phyloP scores from a whole-genome alignment of 495 filamentous ascomycete genomes.

The Copromyces sp. region DNA sequence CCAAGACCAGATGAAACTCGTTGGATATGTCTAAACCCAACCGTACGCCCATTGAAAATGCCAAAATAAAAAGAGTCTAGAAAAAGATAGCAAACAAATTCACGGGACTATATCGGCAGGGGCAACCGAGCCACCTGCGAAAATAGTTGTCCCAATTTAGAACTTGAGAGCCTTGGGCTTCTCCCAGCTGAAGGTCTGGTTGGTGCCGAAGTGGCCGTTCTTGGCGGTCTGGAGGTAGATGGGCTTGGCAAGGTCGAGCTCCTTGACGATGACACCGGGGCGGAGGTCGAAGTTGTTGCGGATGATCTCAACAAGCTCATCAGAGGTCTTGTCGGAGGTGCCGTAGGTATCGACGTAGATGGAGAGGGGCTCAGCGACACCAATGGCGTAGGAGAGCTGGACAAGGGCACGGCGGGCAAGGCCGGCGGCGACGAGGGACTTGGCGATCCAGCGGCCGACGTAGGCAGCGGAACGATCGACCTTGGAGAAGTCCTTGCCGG shows the following conservation, averaged over 20 bases:
- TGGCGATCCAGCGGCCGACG: constrained; percentile 95
- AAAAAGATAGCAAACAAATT: constrained; percentile 14
- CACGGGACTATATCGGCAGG: constrained; percentile 21
- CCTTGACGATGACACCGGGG: constrained; percentile 96
- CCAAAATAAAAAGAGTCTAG: constrained; percentile 9
- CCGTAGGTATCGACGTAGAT: constrained; percentile 83
- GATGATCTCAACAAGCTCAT: constrained; percentile 88
- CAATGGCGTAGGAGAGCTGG: constrained; percentile 98
- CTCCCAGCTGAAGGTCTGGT: constrained; percentile 97
- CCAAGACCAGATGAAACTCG: constrained; percentile 16
- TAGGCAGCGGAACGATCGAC: constrained; percentile 98
- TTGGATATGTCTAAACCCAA: constrained; percentile 26
- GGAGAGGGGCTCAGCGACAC: constrained; percentile 91
- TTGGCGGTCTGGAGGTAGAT: constrained; percentile 98
- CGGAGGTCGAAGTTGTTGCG: constrained; percentile 91
- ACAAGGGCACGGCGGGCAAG: constrained; percentile 87
- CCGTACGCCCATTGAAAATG: constrained; percentile 26
- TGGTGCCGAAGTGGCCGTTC: constrained; percentile 96
- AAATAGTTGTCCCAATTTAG: constrained; percentile 41
- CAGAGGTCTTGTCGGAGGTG: constrained; percentile 60
- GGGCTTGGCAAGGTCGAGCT: constrained; percentile 87
- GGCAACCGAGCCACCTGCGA: constrained; percentile 31
- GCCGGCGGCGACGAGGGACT: constrained; percentile 83
- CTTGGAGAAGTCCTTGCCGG: constrained; percentile 99
- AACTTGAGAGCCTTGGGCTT: constrained; percentile 88